phyloP scores from a whole-genome alignment of 2,329 filamentous ascomycete species.

The Apiospora arundinis region DNA sequence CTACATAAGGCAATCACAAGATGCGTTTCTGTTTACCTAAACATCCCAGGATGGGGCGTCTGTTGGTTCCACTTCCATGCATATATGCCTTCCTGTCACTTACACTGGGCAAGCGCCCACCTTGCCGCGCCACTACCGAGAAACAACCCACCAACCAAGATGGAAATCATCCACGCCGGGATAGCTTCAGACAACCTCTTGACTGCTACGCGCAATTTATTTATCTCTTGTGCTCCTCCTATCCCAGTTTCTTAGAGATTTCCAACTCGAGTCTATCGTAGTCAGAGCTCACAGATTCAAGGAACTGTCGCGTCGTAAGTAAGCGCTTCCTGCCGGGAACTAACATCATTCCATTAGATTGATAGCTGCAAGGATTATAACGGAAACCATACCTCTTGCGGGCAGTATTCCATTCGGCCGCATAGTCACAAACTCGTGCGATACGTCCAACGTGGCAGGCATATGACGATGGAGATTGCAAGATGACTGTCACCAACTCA shows the following conservation, averaged over 20 bases:
- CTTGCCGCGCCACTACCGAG: not conserved
- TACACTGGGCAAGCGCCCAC: not conserved
- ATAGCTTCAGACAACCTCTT: not conserved
- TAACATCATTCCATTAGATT: not conserved
- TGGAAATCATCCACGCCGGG: not conserved
- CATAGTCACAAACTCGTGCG: not conserved
- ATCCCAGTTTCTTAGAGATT: not conserved
- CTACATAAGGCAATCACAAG: not conserved
- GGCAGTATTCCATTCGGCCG: not conserved
- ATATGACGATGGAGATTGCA: not conserved
- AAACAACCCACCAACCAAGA: not conserved
- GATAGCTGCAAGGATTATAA: not conserved
- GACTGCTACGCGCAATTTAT: too few relatives aligned
- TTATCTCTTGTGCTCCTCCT: not conserved
- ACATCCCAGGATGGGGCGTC: not conserved
- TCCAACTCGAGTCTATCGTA: not conserved
- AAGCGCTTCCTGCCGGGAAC: not conserved
- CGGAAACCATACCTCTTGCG: not conserved
- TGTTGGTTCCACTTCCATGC: not conserved
- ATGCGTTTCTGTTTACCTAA: not conserved
- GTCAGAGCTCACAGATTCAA: not conserved
- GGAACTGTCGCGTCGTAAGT: not conserved
- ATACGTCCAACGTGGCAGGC: not conserved
- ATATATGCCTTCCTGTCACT: not conserved
- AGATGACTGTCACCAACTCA: not conserved